Base-by-base conservation (phyloP, 768 basidiomycete genomes). In the Termitomyces eurrhizus region DNA sequence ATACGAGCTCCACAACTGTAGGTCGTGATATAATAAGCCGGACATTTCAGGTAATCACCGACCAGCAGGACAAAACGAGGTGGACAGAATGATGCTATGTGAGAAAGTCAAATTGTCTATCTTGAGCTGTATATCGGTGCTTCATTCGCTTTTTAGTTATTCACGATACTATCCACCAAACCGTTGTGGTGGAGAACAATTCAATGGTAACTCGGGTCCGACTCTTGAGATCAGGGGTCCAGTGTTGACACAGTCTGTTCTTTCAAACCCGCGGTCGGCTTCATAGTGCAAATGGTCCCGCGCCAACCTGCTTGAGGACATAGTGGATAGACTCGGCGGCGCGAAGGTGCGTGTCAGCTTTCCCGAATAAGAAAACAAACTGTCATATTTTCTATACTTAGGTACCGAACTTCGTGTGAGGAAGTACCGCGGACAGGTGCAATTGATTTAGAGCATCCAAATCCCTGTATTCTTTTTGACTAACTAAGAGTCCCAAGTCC, bases 271-370 rank as follows among this genome's bases (percentile, higher is more conserved):
- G 26, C 39, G 39, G 44, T 54, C 37, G 39, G 26, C 41, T 55
- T 55, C 54, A 4, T n/a, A 54, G 16, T n/a, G 29, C 55, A 58
- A 39, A 41, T 41, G 39, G 45, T 52, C 58, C 58, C 51, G 51
- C 51, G 51, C 58, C 18, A 51, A 37, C 42, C 42, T 45, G 50
- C 42, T 13, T 16, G 44, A 41, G 42, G 41, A 41, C 37, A 44
- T 35, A 11, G 42, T 35, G 33, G 32, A 44, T 18, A 16, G 7
- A 3, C 18, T 41, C n/a, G 41, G 48, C 29, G 37, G 45, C 2
- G 24, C 24, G n/a, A 46, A 26, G 24, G 37, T 53, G 52, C 58
- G 58, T 52, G 58, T 59, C 58, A 59, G 14, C 36, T 52, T 16
- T 52, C 24, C 52, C 52, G 37, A 53, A 41, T 39, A 53, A 41